Evolutionary conservation across 306 rosid species (phyloP), one percentile per base, ranked within the genome.

Genomic region (Prunus mume): DNA sequence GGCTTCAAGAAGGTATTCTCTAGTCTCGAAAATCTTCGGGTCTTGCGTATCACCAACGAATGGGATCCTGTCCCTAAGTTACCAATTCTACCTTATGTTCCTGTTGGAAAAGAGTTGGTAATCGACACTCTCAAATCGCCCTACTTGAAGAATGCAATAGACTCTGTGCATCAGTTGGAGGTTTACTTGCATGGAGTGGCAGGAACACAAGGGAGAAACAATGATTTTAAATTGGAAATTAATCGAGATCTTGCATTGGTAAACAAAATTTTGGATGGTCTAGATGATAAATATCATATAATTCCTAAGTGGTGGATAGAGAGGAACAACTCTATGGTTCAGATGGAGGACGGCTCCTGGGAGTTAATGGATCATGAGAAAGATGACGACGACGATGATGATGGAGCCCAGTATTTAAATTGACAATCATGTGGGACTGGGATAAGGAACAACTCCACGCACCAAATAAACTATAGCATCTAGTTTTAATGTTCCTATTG

Each of bases 241-340:
- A 1, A 71, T 15, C 77, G 78, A 19, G 82, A 79, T 45, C 4
- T 54, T 13, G 49, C 43, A 12, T 66, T 65, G 22, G 51, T 72
- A 27, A 79, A 79, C 73, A 79, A 72, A 45, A 3, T 1, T 7
- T 68, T 47, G 3, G 77, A 71, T 19, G 49, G 10, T 58, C 18
- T 78, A 8, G 25, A 64, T 34, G 78, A 79, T 47, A 74, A 79
- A 22, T 45, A 79, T 74, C 32, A 17, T 5, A n/a, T 24, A 2
- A 49, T 79, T 57, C 15, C 22, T 3, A 57, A 47, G 8, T 73
- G 74, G 73, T 79, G 78, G 78, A 52, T 32, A 3, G 73, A 65
- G 60, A 54, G 72, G 73, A 65, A 79, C 77, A 79, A 71, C 50
- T 72, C 73, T 17, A 72, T 72, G 73, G 50, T 65, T 24, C 82